phyloP scores from a whole-genome alignment of 352 stramenopile species.

The Globisporangium nunn region DNA sequence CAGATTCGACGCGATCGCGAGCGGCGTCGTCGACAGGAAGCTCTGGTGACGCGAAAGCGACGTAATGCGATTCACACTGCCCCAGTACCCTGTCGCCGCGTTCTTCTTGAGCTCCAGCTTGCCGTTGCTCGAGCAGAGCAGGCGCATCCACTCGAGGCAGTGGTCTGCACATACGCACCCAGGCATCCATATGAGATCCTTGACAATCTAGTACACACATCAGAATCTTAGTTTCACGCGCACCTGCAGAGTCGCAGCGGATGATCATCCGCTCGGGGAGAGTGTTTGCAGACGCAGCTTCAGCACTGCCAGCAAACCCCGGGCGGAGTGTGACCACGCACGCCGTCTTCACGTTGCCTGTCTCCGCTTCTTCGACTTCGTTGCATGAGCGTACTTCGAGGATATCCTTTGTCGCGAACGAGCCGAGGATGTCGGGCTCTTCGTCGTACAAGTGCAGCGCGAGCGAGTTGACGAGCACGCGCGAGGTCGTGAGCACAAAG shows the following conservation, averaged over 20 bases:
- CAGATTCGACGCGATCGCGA: conserved; percentile 25
- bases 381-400: conserved; percentile 72
- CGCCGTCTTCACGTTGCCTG: conserved; percentile 37
- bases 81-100: conserved; percentile 74
- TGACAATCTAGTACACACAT: too few relatives aligned
- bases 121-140: conserved; percentile 77
- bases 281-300: conserved; percentile 7
- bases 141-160: conserved; percentile 83
- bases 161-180: conserved; percentile 39
- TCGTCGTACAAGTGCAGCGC: conserved; percentile 84
- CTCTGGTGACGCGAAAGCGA: conserved; percentile 81
- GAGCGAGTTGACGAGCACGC: conserved; percentile 73
- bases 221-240: conserved; percentile 2
- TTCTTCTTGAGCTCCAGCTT: conserved; percentile 88
- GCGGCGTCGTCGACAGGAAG: conserved; percentile 60
- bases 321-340: conserved; percentile 52
- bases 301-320: conserved; percentile 7
- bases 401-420: conserved; percentile 77
- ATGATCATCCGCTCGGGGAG: conserved; percentile 57
- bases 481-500: conserved; percentile 78
- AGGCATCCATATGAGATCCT: neutral
- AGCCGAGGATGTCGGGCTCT: conserved; percentile 78
- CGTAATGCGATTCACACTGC: conserved; percentile 81
- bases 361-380: conserved; percentile 62
- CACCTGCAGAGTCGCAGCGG: conserved; percentile 79